These are phyloP conservation scores for Phytophthora agathidicida DNA, from an alignment of 352 stramenopile species.

Conservation along the genomic window DNA sequence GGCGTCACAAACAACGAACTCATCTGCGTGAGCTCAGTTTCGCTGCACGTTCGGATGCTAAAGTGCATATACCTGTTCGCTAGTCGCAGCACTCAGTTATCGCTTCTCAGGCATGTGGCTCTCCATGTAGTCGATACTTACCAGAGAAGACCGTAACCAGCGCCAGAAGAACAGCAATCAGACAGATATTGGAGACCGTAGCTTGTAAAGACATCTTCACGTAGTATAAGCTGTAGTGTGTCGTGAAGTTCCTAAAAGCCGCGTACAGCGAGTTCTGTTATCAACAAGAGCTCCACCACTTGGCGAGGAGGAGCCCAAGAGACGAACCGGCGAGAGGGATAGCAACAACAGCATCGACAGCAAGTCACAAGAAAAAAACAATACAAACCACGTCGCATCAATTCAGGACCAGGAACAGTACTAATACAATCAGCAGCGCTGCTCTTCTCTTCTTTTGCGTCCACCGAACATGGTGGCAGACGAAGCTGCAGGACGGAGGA, in stretches of 20 bases:
- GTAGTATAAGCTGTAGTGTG: conserved; percentile 42
- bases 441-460: not conserved
- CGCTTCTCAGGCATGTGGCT: conserved; percentile 49
- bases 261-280: conserved; percentile 35
- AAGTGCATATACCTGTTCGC: conserved; percentile 38
- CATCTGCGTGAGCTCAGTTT: not conserved
- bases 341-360: too few species aligned
- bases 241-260: conserved; percentile 58
- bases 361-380: too few species aligned
- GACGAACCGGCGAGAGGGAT: conserved; percentile 16
- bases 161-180: conserved; percentile 26
- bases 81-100: conserved; percentile 41
- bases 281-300: conserved; percentile 6
- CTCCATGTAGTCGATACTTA: conserved; percentile 65
- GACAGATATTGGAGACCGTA: not conserved
- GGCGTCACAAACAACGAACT: conserved; percentile 20
- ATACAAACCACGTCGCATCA: too few species aligned
- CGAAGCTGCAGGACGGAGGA: not conserved
- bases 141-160: conserved; percentile 58
- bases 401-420: too few species aligned
- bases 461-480: not conserved
- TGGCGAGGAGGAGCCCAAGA: not conserved
- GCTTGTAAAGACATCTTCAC: not conserved
- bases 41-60: not conserved
- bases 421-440: too few species aligned